Conservation (phyloP, 148 eudicot species). For the Bassia scoparia region DNA sequence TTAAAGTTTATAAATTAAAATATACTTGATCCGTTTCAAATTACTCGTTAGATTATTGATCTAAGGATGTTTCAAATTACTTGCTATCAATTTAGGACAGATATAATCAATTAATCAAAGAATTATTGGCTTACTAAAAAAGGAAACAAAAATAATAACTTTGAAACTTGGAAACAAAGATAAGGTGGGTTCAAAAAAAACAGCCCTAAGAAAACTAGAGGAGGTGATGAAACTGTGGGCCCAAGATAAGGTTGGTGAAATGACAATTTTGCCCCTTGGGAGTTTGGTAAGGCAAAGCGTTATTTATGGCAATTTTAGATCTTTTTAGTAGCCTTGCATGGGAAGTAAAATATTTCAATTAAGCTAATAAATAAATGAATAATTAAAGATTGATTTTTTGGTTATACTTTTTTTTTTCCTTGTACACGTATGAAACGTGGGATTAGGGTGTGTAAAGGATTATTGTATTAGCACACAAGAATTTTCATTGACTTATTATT, state of each 20-base stretch:
- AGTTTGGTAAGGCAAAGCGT: background rate
- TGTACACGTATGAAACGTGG: slow-evolving; percentile 22
- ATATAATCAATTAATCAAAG: too few relatives aligned
- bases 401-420: background rate
- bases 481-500: background rate
- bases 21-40: too few relatives aligned
- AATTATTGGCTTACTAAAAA: slow-evolving; percentile 12
- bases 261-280: slow-evolving; percentile 7
- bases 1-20: too few relatives aligned
- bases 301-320: too few relatives aligned
- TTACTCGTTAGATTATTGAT: too few relatives aligned
- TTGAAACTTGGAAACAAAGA: slow-evolving; percentile 17
- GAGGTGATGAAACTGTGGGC: too few relatives aligned
- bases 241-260: background rate
- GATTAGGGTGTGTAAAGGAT: background rate
- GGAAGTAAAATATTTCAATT: slow-evolving; percentile 21
- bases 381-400: too few relatives aligned
- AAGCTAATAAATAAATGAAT: too few relatives aligned
- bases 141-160: background rate
- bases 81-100: too few relatives aligned
- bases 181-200: slow-evolving; percentile 1
- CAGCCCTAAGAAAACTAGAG: too few relatives aligned
- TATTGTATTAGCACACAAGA: background rate
- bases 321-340: slow-evolving; percentile 14
- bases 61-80: too few relatives aligned